A percentile compares a stretch with the other conserved stretches of the same genome.
phyloP scores from a whole-genome alignment of 1,284 basidiomycete genomes.

The Marasmius sp. region DNA sequence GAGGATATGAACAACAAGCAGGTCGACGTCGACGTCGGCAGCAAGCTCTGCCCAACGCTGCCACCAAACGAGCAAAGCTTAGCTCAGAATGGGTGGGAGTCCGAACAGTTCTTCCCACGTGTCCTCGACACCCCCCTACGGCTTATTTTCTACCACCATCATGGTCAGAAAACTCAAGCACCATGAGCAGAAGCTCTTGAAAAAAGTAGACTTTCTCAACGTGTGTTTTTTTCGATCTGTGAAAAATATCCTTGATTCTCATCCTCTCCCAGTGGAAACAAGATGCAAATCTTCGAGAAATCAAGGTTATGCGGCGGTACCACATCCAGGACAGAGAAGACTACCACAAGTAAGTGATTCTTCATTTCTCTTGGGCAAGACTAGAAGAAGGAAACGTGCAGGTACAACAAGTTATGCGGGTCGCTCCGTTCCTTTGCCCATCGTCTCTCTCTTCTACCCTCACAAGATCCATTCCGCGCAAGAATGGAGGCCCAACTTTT shows the following conservation, averaged over 20 bases:
- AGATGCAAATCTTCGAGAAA: conserved; percentile 89
- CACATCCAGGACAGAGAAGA: conserved; percentile 95
- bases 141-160: conserved; percentile 2
- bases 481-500: conserved; percentile 88
- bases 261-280: conserved; percentile 82
- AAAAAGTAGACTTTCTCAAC: conserved; percentile 92
- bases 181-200: conserved; percentile 92
- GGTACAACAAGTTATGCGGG: conserved; percentile 96
- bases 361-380: neutral
- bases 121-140: conserved; percentile 2
- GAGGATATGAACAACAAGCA: neutral
- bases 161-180: conserved; percentile 92
- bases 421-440: conserved; percentile 85
- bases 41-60: conserved; percentile 3
- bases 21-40: conserved; percentile 9
- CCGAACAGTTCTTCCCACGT: conserved; percentile 3
- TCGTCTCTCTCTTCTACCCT: conserved; percentile 83
- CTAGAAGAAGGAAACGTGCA: conserved; percentile 28
- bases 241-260: neutral
- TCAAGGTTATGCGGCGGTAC: conserved; percentile 94
- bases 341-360: conserved; percentile 78
- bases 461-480: conserved; percentile 86
- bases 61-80: neutral
- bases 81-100: neutral
- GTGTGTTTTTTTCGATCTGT: conserved; percentile 42